Evolutionary conservation across 2,329 filamentous ascomycete species (phyloP), one percentile per base, ranked within the genome.

Genomic region (Mycosphaerella sp.): DNA sequence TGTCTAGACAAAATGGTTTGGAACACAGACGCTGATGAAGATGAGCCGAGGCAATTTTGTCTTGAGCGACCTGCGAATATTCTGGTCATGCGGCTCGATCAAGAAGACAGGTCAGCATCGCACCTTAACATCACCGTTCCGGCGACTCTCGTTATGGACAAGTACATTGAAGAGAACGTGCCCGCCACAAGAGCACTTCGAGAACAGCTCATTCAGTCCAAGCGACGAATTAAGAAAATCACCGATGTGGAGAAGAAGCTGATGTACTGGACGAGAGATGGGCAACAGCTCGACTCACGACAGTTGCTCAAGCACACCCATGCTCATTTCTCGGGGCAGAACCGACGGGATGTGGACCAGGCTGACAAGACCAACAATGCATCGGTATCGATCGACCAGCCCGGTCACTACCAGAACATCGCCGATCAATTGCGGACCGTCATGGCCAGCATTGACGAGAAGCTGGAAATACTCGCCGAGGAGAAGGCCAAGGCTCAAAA

Each of bases 81-180:
- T 17, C 68, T 85, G n/a, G 76, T 78, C 8, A 72, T 84, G 71
- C 69, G 64, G 68, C 61, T 66, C 59, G 62, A 71, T 62, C 62
- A 74, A 31, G 68, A 68, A 32, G 69, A 61, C 36, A 59, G 66
- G 63, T 40, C 63, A 59, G 29, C 64, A 36, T 55, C 58, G 17
- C 62, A 67, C 32, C 60, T 78, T 23, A 71, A 74, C 29, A 67
- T 83, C 42, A 76, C 76, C 5, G 72, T 83, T 14, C 80, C 81
- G 3, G 65, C 74, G 1, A 71, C 73, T 1, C 76, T 82, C 62
- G 82, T 81, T 59, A 74, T 79, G 4, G 82, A 85, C 67, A 76
- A 81, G 44, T 85, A 85, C 64, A 70, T 83, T 44, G 72, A 78
- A 46, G 70, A 74, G 57, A 80, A 78, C 55, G 72, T 74, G 52